Base-by-base conservation (phyloP, 169 alveolate species). In the Eimeria necatrix region DNA sequence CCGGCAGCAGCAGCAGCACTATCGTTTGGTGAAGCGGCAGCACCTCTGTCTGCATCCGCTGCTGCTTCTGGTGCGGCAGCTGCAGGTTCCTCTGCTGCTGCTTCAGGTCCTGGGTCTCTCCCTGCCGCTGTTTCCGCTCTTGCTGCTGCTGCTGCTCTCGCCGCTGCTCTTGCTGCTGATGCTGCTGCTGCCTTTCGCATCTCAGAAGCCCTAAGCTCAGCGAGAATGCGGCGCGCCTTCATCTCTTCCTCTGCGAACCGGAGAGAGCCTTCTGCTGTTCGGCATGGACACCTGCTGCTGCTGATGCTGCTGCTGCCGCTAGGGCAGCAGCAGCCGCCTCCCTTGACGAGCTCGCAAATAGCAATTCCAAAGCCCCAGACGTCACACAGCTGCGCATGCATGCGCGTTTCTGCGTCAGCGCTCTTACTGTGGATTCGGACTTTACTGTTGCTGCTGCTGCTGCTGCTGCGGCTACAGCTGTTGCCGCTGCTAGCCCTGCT, bases 291-390 rank as follows among this genome's bases (percentile, higher is more conserved):
- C 9, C 32, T 24, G 8, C 76, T 64, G 76, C 84, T n/a, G 32
- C 20, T 22, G 78, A 10, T 68, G 78, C 78, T 68, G 78, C 78
- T 18, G 41, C 84, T n/a, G 84, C 84, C 26, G 84, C 56, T 24
- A 52, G 49, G 49, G 84, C 53, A 26, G 84, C 84, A 41, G 83
- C 93, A 86, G 51, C 93, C 93, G 26, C 78, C 94, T 9, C 94
- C 94, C 74, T 88, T 88, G 22, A 80, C 94, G 4, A 88, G 94
- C 59, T 88, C 94, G 26, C 84, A 78, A 4, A 88, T 18, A 12
- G 94, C 78, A 24, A 88, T 81, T 16, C 94, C 94, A 24, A 88
- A 88, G 74, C 94, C 70, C 94, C 94, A 88, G 56, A 80, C 85
- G 59, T 88, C 94, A 20, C 56, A 10, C 22, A 73, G 53, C 85